Conservation (phyloP, 2,329 filamentous ascomycete species). For the Pleomassaria siparia region DNA sequence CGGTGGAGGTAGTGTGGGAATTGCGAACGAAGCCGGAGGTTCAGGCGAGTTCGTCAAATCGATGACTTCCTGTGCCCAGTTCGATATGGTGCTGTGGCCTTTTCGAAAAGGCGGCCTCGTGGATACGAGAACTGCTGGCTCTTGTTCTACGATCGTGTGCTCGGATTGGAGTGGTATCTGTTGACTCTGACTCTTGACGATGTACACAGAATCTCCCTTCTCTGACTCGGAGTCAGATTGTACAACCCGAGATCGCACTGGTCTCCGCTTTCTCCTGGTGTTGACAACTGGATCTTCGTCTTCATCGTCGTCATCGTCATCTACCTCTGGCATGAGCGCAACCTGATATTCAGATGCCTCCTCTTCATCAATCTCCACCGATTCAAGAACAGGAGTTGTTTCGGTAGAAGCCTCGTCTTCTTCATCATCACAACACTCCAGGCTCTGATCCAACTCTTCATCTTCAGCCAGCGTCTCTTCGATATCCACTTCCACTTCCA, state of each 20-base stretch:
- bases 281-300: constrained; percentile 34
- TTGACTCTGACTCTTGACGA: background rate
- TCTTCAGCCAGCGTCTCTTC: constrained; percentile 18
- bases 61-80: constrained; percentile 36
- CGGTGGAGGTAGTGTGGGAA: constrained; percentile 16
- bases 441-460: constrained; percentile 27
- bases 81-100: constrained; percentile 29
- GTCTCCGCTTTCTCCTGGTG: constrained; percentile 18
- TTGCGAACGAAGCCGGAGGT: constrained; percentile 18
- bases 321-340: constrained; percentile 3
- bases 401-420: constrained; percentile 7
- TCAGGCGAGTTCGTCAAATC: constrained; percentile 35
- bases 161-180: background rate
- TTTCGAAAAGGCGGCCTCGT: constrained; percentile 27
- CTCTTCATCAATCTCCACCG: constrained; percentile 10
- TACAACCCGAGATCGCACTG: constrained; percentile 16
- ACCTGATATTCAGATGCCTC: constrained; percentile 11
- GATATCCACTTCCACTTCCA: background rate
- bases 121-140: constrained; percentile 15
- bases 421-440: constrained; percentile 34
- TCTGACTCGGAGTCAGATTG: constrained; percentile 29
- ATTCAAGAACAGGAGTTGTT: background rate
- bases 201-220: constrained; percentile 1
- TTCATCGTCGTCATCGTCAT: constrained; percentile 16
- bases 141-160: background rate